Conservation (phyloP, 1,284 basidiomycete species). For the Leccinum fallax region DNA sequence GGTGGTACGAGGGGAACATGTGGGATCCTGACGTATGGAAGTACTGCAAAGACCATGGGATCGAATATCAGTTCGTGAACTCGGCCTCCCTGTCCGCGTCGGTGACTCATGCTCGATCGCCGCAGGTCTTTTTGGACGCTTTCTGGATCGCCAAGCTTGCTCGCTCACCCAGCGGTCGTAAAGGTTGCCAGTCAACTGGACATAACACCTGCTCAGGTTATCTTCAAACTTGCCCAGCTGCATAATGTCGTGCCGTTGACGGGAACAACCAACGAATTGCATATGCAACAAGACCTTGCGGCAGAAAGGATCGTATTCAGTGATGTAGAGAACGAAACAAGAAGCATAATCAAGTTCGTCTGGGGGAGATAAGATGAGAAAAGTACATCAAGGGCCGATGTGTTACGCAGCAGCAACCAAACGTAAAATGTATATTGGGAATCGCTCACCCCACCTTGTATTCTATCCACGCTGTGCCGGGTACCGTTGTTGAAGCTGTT, state of each 20-base stretch:
- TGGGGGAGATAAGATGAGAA: constrained; percentile 25
- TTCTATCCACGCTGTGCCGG: constrained; percentile 1
- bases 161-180: constrained; percentile 50
- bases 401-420: background rate
- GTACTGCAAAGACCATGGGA: constrained; percentile 57
- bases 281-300: constrained; percentile 66
- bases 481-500: constrained; percentile 30
- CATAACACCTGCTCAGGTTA: constrained; percentile 62
- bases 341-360: constrained; percentile 38
- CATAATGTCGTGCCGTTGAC: constrained; percentile 63
- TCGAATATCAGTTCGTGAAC: constrained; percentile 69
- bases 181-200: constrained; percentile 48
- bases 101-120: constrained; percentile 4
- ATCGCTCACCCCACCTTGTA: background rate
- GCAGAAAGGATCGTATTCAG: constrained; percentile 45
- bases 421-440: background rate
- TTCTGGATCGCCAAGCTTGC: constrained; percentile 68
- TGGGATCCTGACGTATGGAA: constrained; percentile 68
- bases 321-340: constrained; percentile 45
- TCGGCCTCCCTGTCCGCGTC: constrained; percentile 1
- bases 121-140: constrained; percentile 85
- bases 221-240: constrained; percentile 68
- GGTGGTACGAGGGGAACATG: constrained; percentile 79
- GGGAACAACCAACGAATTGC: constrained; percentile 60
- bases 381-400: background rate